phyloP scores from a whole-genome alignment of 257 asterid genomes.

The Craterostigma plantagineum region DNA sequence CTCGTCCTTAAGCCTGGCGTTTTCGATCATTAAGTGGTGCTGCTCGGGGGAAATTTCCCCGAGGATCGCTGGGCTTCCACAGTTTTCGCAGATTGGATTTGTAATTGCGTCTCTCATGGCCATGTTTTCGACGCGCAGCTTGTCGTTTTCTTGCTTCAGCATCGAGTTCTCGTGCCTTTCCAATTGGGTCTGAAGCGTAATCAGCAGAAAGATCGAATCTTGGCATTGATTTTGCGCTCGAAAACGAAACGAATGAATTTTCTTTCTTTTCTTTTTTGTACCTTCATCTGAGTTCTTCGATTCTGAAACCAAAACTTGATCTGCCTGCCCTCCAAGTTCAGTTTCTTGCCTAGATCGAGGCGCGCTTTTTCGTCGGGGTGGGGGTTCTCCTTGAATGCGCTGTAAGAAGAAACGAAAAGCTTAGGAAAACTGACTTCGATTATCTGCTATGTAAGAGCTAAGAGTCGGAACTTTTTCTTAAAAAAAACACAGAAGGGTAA shows the following conservation, averaged over 20 bases:
- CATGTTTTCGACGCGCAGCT: conserved; percentile 61
- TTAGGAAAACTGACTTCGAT: neutral
- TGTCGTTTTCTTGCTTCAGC: conserved; percentile 61
- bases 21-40: conserved; percentile 56
- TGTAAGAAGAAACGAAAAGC: conserved; percentile 9
- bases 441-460: neutral
- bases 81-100: conserved; percentile 44
- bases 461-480: neutral
- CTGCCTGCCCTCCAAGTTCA: conserved; percentile 55
- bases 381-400: conserved; percentile 75
- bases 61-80: conserved; percentile 53
- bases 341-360: conserved; percentile 45
- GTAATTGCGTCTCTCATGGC: conserved; percentile 55
- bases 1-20: conserved; percentile 56
- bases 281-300: conserved; percentile 88
- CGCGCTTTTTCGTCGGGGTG: conserved; percentile 85
- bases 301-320: conserved; percentile 93
- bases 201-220: conserved; percentile 1
- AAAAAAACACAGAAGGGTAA: neutral
- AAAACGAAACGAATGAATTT: neutral
- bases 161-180: conserved; percentile 66
- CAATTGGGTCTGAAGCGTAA: conserved; percentile 75
- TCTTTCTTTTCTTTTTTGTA: too few species aligned
- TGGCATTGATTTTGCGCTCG: conserved; percentile 3
- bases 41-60: conserved; percentile 43